Conservation (phyloP, 495 filamentous ascomycete genomes). For the Talaromyces trachyspermus region DNA sequence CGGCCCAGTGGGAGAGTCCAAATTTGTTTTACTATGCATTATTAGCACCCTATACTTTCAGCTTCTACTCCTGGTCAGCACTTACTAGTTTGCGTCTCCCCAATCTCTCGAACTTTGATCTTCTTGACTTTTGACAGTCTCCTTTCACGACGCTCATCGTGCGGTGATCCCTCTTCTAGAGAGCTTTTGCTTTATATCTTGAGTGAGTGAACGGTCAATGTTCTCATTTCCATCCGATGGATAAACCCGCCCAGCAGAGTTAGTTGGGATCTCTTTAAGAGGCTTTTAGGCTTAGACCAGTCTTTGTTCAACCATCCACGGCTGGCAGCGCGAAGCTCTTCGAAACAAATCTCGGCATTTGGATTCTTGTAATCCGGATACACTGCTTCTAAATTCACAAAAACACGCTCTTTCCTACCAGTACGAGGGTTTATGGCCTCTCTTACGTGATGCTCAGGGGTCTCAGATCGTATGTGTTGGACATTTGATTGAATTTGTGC, state of each 20-base stretch:
- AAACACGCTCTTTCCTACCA: conserved; percentile 74
- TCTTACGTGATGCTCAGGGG: conserved; percentile 52
- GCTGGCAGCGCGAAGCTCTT: conserved; percentile 76
- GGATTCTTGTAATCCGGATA: conserved; percentile 70
- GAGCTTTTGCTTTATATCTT: conserved; percentile 23
- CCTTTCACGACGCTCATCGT: conserved; percentile 20
- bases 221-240: conserved; percentile 10
- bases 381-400: conserved; percentile 74
- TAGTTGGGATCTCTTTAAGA: conserved; percentile 34
- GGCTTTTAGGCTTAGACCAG: conserved; percentile 48
- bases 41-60: conserved; percentile 12
- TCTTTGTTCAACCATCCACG: conserved; percentile 69
- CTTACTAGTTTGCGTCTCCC: conserved; percentile 80
- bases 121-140: conserved; percentile 44
- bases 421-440: conserved; percentile 69
- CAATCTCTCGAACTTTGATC: conserved; percentile 70
- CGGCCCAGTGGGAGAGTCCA: conserved; percentile 73
- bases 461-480: conserved; percentile 23
- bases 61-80: conserved; percentile 4
- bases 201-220: conserved; percentile 17
- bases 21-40: conserved; percentile 73
- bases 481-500: conserved; percentile 27
- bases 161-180: conserved; percentile 15
- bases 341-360: conserved; percentile 71
- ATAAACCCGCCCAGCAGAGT: conserved; percentile 16